A percentile compares a stretch with the other conserved stretches of the same genome.
phyloP scores from a whole-genome alignment of 2,329 filamentous ascomycete genomes.

The Arthrobotrys entomopaga region DNA sequence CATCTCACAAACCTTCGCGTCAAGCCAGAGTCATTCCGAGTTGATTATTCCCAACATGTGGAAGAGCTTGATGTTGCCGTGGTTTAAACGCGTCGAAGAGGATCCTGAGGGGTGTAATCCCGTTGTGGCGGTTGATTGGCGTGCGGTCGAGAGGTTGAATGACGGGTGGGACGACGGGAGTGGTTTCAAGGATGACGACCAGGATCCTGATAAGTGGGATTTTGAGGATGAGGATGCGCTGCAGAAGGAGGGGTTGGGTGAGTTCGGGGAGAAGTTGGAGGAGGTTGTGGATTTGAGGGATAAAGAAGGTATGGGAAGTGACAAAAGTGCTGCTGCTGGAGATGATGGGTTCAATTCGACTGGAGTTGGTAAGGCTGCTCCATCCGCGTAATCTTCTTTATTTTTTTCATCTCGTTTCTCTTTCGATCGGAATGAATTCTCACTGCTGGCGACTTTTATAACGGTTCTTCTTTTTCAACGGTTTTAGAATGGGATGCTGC shows the following conservation, averaged over 20 bases:
- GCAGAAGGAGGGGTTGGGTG: neutral
- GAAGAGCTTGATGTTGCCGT: slow-evolving; percentile 38
- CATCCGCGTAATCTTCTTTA: slow-evolving; percentile 26
- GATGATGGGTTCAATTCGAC: slow-evolving; percentile 23
- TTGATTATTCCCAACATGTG: slow-evolving; percentile 38
- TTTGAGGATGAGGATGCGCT: slow-evolving; percentile 19
- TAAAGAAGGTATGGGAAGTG: neutral
- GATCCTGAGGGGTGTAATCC: slow-evolving; percentile 47
- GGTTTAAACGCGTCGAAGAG: slow-evolving; percentile 40
- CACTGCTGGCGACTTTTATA: no score
- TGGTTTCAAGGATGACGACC: neutral
- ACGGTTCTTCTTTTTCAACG: no score
- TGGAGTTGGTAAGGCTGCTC: slow-evolving; percentile 47
- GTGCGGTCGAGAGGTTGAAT: slow-evolving; percentile 31
- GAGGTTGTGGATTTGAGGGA: slow-evolving; percentile 35
- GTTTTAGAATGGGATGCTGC: no score
- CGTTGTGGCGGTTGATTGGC: slow-evolving; percentile 35
- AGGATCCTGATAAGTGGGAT: slow-evolving; percentile 29
- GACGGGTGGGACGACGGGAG: slow-evolving; percentile 29
- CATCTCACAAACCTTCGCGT: slow-evolving; percentile 57
- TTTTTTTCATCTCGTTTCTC: neutral
- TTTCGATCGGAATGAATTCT: neutral
- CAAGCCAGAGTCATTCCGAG: slow-evolving; percentile 43
- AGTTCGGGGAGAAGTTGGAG: slow-evolving; percentile 7
- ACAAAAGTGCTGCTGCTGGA: slow-evolving; percentile 1